Evolutionary conservation across 768 basidiomycete genomes (phyloP).

Genomic region (Chiua virens): DNA sequence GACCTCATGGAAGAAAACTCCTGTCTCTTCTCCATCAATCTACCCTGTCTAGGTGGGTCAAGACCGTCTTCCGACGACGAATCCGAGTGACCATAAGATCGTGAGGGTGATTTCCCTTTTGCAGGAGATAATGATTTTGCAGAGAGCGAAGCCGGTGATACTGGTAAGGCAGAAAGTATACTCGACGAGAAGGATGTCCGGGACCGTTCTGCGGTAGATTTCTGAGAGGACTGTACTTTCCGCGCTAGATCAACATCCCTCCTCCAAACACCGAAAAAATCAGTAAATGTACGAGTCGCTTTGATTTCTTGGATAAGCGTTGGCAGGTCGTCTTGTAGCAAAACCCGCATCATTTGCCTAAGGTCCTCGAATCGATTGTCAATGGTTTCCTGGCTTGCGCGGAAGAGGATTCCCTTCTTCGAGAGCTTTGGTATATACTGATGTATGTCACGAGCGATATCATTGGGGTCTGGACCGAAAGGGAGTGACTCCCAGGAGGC

Average conservation of each 20-base stretch:
- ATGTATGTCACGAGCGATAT: constrained; percentile 70
- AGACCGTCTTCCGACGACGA: constrained; percentile 24
- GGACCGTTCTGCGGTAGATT: constrained; percentile 22
- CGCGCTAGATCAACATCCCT: constrained; percentile 62
- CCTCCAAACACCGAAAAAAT: constrained; percentile 82
- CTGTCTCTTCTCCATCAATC: constrained; percentile 3
- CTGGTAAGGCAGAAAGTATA: constrained; percentile 56
- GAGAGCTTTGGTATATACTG: constrained; percentile 62
- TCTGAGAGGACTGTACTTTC: constrained; percentile 32
- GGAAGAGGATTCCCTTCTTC: constrained; percentile 73
- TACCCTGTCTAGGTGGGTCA: constrained; percentile 4
- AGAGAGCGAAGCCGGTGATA: constrained; percentile 25
- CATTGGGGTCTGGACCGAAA: constrained; percentile 76
- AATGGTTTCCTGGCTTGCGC: constrained; percentile 63
- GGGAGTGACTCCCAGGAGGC: constrained; percentile 86
- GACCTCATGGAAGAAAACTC: constrained; percentile 10
- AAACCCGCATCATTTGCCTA: constrained; percentile 51
- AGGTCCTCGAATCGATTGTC: constrained; percentile 65
- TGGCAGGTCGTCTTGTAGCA: constrained; percentile 64
- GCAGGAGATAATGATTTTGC: constrained; percentile 1
- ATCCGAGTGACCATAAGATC: constrained; percentile 15
- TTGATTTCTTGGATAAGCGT: constrained; percentile 66
- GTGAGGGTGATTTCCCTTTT: constrained; percentile 11
- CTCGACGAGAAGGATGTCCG: constrained; percentile 52
- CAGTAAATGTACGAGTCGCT: constrained; percentile 52